phyloP scores from a whole-genome alignment of 2,329 filamentous ascomycete genomes.

The Leptographium galeiforme region DNA sequence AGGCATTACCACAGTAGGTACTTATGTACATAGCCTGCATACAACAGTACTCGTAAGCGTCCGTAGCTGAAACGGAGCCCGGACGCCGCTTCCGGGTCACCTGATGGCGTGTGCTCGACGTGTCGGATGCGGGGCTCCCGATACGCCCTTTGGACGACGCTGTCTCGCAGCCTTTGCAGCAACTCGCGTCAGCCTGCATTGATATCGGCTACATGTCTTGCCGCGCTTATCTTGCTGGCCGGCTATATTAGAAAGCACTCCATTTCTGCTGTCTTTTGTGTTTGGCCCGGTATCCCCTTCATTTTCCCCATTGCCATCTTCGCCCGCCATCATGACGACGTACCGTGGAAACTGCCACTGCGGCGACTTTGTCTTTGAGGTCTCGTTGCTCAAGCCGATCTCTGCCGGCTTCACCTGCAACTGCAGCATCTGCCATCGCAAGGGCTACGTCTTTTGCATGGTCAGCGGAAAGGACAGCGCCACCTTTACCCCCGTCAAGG shows the following conservation, averaged over 20 bases:
- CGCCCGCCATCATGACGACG: constrained; percentile 11
- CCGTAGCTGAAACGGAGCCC: too few species aligned
- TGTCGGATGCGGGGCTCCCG: not conserved
- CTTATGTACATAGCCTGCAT: too few species aligned
- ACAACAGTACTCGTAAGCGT: too few species aligned
- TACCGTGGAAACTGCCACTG: constrained; percentile 48
- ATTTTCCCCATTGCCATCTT: not conserved
- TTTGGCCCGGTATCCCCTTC: too few species aligned
- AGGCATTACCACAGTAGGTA: too few species aligned
- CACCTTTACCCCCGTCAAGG: constrained; percentile 32
- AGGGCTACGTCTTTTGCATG: constrained; percentile 28
- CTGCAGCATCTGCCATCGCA: constrained; percentile 51
- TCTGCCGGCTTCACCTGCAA: constrained; percentile 44
- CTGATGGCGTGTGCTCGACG: not conserved
- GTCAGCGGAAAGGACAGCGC: constrained; percentile 14
- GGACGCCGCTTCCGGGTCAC: not conserved
- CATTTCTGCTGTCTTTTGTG: too few species aligned
- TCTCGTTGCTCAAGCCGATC: constrained; percentile 38
- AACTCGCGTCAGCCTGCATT: not conserved
- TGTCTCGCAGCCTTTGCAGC: not conserved
- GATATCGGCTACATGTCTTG: not conserved
- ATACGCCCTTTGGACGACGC: not conserved
- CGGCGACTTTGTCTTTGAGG: constrained; percentile 37
- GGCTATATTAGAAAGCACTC: too few species aligned
- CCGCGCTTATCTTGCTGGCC: not conserved